A percentile compares a stretch with the other conserved stretches of the same genome.
phyloP scores from a whole-genome alignment of 257 asterid genomes.

The Henckelia pumila region DNA sequence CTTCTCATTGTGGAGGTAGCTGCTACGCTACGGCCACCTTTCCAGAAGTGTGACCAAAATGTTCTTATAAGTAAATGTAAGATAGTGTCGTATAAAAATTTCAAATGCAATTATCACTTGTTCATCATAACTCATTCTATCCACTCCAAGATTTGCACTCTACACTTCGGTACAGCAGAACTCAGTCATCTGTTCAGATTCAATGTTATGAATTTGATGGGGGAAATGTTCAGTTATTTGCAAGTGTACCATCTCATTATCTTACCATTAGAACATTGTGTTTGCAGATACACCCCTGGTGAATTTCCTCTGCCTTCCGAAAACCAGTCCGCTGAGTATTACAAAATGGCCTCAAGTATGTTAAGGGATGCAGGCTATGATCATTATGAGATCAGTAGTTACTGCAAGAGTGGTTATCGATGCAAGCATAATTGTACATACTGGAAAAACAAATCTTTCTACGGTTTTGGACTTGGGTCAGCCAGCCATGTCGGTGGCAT shows the following conservation, averaged over 20 bases:
- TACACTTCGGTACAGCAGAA: background rate
- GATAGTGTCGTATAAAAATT: no score
- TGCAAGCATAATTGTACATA: constrained; percentile 85
- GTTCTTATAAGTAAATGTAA: no score
- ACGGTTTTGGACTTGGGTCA: constrained; percentile 87
- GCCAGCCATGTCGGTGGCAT: constrained; percentile 69
- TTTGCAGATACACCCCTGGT: constrained; percentile 78
- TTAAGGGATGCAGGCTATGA: constrained; percentile 68
- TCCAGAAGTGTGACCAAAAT: no score
- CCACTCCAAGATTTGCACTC: background rate
- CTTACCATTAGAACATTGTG: constrained; percentile 17
- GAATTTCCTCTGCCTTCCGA: constrained; percentile 89
- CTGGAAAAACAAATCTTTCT: constrained; percentile 79
- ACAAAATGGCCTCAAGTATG: constrained; percentile 74
- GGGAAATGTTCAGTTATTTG: background rate
- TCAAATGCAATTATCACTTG: no score
- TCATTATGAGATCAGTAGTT: constrained; percentile 93
- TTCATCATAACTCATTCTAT: background rate
- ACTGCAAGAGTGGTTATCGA: constrained; percentile 68
- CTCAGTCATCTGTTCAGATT: background rate
- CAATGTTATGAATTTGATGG: constrained; percentile 9
- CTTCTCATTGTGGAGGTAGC: no score
- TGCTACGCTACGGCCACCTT: no score
- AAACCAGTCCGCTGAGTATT: constrained; percentile 75
- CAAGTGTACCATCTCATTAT: background rate